Base-by-base conservation (phyloP, 2,329 filamentous ascomycete species). In the Stylonectria norvegica region DNA sequence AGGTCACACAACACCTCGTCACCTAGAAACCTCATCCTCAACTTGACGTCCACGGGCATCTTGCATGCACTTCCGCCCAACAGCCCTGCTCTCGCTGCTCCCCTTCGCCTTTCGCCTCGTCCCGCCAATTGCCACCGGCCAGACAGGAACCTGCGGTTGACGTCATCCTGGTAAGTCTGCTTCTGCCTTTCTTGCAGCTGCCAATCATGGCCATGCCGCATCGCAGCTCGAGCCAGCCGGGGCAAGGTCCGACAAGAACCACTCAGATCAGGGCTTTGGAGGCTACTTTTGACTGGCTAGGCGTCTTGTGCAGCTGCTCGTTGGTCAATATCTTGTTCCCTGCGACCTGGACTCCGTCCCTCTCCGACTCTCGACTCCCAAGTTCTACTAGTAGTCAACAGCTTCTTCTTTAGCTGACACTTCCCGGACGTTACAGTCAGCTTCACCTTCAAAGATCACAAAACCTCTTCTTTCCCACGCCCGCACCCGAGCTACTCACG, bases 81-180 rank as follows among this genome's bases (percentile, higher is more conserved):
- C n/a, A n/a, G n/a, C n/a, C n/a, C n/a, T n/a, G n/a, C n/a, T n/a
- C n/a, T n/a, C 25, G 17, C n/a, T 49, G 19, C 22, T 20, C 17
- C 25, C 12, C 34, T 19, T 25, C 16, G 30, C 22, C 32, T 41
- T 30, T n/a, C 38, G 20, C 28, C 17, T 12, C 25, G 34, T 31
- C 19, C 29, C 37, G 40, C 23, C 31, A 36, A 40, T 31, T 47
- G 33, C 46, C 28, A 20, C 14, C 3, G 31, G 38, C 20, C 41
- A 41, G 38, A 14, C 20, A n/a, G n/a, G n/a, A n/a, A n/a, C 27
- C 4, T 29, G 29, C 37, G 44, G 51, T 51, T 57, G 51, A 56
- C 53, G 53, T 56, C 53, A 56, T 55, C 41, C 35, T 42, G 44
- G 53, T 56, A 46, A 53, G 50, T 55, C 23, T 42, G 31, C 34